Evolutionary conservation across 495 filamentous ascomycete genomes (phyloP).

Genomic region (Penicillium canariense): DNA sequence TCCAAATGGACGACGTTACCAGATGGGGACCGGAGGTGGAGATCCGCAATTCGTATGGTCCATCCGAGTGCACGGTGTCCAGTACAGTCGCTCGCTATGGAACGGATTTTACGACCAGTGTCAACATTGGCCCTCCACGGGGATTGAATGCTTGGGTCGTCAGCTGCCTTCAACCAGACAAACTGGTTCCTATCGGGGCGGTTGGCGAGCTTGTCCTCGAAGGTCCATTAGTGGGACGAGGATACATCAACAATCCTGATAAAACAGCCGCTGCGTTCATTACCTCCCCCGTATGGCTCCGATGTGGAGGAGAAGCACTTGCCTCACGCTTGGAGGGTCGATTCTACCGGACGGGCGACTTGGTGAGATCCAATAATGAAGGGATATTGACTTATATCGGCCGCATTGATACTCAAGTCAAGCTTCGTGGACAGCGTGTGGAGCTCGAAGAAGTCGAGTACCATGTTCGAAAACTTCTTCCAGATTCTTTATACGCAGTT

Average conservation of each 20-base stretch:
- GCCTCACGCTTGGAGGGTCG: conserved; percentile 4
- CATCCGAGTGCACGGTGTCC: conserved; percentile 41
- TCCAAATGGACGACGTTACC: conserved; percentile 36
- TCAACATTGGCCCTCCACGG: background rate
- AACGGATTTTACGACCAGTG: background rate
- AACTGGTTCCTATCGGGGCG: conserved; percentile 38
- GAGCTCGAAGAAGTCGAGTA: conserved; percentile 43
- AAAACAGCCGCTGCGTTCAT: conserved; percentile 38
- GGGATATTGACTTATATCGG: conserved; percentile 25
- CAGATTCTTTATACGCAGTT: background rate
- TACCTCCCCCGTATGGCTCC: conserved; percentile 36
- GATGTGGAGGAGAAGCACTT: background rate
- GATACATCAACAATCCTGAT: conserved; percentile 37
- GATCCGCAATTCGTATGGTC: conserved; percentile 56
- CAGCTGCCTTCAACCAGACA: conserved; percentile 29
- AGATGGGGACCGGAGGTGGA: conserved; percentile 45
- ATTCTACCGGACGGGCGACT: conserved; percentile 37
- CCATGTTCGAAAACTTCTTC: conserved; percentile 2
- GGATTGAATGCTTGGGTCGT: conserved; percentile 33
- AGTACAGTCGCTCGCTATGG: conserved; percentile 1
- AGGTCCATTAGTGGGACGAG: conserved; percentile 40
- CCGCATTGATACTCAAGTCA: conserved; percentile 40
- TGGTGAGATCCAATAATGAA: conserved; percentile 23
- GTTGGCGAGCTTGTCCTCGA: conserved; percentile 46
- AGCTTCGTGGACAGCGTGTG: conserved; percentile 44